Conservation (phyloP, 2,329 filamentous ascomycete species). For the Hypoxylon sp. region DNA sequence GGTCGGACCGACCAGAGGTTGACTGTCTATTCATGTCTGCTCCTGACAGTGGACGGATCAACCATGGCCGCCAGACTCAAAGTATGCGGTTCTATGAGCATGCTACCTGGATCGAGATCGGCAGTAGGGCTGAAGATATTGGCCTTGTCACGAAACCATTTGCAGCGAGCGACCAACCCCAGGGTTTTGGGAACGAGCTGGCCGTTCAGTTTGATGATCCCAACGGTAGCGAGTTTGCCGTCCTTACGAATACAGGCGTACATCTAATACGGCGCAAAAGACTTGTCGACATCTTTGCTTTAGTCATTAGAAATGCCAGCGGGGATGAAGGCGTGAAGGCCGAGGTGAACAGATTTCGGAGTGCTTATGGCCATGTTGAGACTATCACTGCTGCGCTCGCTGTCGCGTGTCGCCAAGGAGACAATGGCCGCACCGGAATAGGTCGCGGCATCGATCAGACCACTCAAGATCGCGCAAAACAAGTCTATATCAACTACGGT, state of each 20-base stretch:
- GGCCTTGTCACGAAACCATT: conserved; percentile 83
- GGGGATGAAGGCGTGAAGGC: conserved; percentile 86
- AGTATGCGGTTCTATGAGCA: conserved; percentile 80
- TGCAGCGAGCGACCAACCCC: conserved; percentile 74
- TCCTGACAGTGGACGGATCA: conserved; percentile 89
- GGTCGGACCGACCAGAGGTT: conserved; percentile 69
- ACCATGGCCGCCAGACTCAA: conserved; percentile 68
- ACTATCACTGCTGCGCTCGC: conserved; percentile 92
- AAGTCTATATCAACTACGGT: conserved; percentile 92
- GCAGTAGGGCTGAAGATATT: conserved; percentile 81
- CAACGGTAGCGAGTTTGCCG: conserved; percentile 82
- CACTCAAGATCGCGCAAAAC: conserved; percentile 86
- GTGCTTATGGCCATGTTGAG: conserved; percentile 88
- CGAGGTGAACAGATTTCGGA: conserved; percentile 86
- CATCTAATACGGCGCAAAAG: conserved; percentile 87
- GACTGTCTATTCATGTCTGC: conserved; percentile 87
- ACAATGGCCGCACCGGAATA: conserved; percentile 79
- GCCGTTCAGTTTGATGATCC: conserved; percentile 94
- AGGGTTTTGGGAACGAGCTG: conserved; percentile 94
- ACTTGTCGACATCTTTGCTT: conserved; percentile 92
- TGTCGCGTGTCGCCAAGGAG: conserved; percentile 93
- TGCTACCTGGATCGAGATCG: conserved; percentile 83
- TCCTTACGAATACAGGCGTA: conserved; percentile 91
- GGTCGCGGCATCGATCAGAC: conserved; percentile 84
- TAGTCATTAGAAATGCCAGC: conserved; percentile 79